Evolutionary conservation across 2,329 filamentous ascomycete species (phyloP), one percentile per base, ranked within the genome.

Genomic region (Pseudopyricularia cyperi): DNA sequence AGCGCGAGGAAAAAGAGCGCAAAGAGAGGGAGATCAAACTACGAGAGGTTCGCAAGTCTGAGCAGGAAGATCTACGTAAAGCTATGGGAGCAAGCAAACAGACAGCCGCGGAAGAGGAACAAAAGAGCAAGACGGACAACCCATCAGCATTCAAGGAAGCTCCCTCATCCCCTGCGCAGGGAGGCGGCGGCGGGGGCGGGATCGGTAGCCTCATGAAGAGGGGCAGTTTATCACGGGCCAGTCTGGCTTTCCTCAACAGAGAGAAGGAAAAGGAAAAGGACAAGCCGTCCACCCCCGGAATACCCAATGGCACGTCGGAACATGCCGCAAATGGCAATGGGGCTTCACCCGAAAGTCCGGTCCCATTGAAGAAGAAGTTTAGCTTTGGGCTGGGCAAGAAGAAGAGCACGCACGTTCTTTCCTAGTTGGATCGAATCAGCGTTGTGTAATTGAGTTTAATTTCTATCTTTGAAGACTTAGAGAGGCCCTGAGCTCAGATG

Each of bases 221-320:
- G 22, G 80, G 80, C 9, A 88, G 83, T 56, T 77, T 95, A 71
- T 79, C 86, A 48, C 80, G 83, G 56, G 88, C 85, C 66, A 85
- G 86, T 58, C 83, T 87, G 60, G 78, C 76, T 32, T 85, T 87
- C 61, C 68, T 83, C 35, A 71, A 74, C 59, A 80, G 78, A 52
- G 66, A 66, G 50, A 57, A 60, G 44, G 65, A 69, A 48, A 66
- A 62, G 46, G 57, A 58, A 15, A 55, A 49, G 35, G 22, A 24
- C 30, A 26, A 50, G 30, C 22, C 33, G 4, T 51, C 49, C 11
- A 35, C 26, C n/a, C 26, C 44, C 49, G 37, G 15, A n/a, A 11
- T 17, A 14, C 22, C 49, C 11, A 51, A 51, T 24, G 49, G 49
- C 7, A 33, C 49, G n/a, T 46, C 24, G 37, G 37, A 42, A 7